Evolutionary conservation across 192 early-diverging fungal species (phyloP), one percentile per base, ranked within the genome.

Genomic region (Irineochytrium annulatum): DNA sequence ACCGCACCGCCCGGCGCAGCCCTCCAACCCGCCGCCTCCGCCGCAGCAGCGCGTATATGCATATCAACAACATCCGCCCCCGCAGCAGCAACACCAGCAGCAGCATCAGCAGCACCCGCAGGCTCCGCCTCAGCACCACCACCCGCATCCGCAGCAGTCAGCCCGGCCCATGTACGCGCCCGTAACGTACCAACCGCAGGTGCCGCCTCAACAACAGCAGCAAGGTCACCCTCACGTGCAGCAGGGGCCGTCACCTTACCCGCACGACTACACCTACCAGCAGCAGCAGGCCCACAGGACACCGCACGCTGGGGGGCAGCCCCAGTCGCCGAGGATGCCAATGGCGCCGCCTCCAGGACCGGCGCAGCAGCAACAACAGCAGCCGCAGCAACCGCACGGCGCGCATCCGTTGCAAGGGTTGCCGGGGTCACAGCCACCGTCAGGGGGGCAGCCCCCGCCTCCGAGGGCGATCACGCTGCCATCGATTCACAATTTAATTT

Each of bases 401-500:
- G 37, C 37, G 8, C 37, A 8, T 41, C n/a, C 37, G 37, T 13
- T 41, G n/a, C 37, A 41, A 41, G n/a, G 37, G n/a, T 41, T 8
- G 37, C 37, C 37, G n/a, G 37, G 37, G 11, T n/a, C 8, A 41
- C 37, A 41, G 37, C 8, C n/a, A n/a, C 37, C 8, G 37, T 13
- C 8, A 41, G 11, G 11, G 11, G 37, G 37, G 37, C 37, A 41
- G 11, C n/a, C 8, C 22, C 46, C 13, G 24, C 46, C 11, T 14
- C 46, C 46, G 13, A 8, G 22, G 46, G 17, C 46, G 6, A 49
- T 49, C 46, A 49, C 46, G 8, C 46, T 49, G 8, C 46, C 46
- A 24, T 49, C 46, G 26, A 49, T 49, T 24, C 46, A 49, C 13
- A 49, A 49, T 49, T 24, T 49, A 24, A 8, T 49, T n/a, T n/a